Conservation (phyloP, 768 basidiomycete genomes). For the Mycena albidolilacea region DNA sequence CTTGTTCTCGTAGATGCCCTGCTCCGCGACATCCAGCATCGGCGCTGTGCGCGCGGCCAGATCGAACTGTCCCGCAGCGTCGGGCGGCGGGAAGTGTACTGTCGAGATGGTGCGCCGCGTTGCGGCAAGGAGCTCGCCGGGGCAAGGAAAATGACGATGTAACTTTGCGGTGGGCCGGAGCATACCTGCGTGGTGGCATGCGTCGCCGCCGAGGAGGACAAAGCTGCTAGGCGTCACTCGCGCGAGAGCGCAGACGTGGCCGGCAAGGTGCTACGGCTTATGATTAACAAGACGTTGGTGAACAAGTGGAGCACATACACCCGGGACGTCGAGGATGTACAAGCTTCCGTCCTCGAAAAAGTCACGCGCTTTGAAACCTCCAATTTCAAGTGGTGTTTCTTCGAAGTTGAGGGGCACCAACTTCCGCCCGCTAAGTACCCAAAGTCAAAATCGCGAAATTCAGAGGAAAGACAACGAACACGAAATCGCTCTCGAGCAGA, state of each 20-base stretch:
- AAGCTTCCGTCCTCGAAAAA: constrained; percentile 46
- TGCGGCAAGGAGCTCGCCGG: constrained; percentile 21
- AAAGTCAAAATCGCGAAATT: neutral
- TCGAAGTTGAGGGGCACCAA: constrained; percentile 35
- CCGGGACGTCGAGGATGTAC: constrained; percentile 43
- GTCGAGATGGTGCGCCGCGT: constrained; percentile 24
- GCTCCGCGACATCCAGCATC: constrained; percentile 19
- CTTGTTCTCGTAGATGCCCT: constrained; percentile 27
- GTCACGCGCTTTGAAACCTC: constrained; percentile 39
- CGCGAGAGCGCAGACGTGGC: constrained; percentile 41
- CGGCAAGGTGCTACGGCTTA: constrained; percentile 36
- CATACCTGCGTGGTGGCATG: constrained; percentile 40
- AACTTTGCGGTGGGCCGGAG: constrained; percentile 41
- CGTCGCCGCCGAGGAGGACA: constrained; percentile 43
- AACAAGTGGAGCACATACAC: constrained; percentile 24
- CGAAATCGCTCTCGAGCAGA: constrained; percentile 38
- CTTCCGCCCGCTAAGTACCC: constrained; percentile 34
- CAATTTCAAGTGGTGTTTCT: constrained; percentile 32
- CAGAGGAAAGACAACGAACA: constrained; percentile 23
- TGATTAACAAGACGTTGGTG: neutral
- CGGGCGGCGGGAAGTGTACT: constrained; percentile 18
- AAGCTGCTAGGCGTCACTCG: constrained; percentile 42
- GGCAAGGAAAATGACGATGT: constrained; percentile 38
- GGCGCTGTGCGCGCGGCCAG: constrained; percentile 24
- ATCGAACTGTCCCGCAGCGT: constrained; percentile 20